Evolutionary conservation across 108 stramenopile genomes (phyloP).

Genomic region (Nitzschia sp.): DNA sequence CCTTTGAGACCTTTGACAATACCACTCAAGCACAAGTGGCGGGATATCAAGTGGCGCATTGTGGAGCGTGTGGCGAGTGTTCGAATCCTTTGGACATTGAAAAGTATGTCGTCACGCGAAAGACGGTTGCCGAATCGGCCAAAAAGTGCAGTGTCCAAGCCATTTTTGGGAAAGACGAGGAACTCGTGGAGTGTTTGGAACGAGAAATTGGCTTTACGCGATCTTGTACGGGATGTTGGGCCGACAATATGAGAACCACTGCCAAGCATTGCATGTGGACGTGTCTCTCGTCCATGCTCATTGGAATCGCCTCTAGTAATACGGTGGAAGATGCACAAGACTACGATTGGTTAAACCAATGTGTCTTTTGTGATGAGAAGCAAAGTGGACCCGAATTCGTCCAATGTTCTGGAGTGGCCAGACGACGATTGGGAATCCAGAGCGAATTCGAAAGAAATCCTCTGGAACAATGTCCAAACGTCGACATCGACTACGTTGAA

Average conservation of each 20-base stretch:
- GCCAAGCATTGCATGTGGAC: conserved; percentile 22
- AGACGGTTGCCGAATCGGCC: conserved; percentile 33
- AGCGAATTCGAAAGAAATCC: conserved; percentile 42
- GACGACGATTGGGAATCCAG: conserved; percentile 40
- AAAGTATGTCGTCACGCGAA: conserved; percentile 30
- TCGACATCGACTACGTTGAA: conserved; percentile 25
- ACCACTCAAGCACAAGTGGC: conserved; percentile 4
- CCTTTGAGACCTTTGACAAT: conserved; percentile 22
- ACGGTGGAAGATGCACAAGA: conserved; percentile 24
- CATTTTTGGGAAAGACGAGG: conserved; percentile 24
- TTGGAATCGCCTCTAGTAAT: conserved; percentile 26
- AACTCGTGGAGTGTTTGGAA: conserved; percentile 31
- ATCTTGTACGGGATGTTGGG: conserved; percentile 40
- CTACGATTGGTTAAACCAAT: conserved; percentile 35
- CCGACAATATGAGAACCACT: conserved; percentile 38
- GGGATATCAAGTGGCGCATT: conserved; percentile 30
- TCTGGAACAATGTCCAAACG: conserved; percentile 12
- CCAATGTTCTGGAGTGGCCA: conserved; percentile 36
- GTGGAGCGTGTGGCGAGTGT: conserved; percentile 49
- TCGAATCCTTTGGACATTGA: conserved; percentile 42
- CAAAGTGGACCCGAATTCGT: conserved; percentile 43
- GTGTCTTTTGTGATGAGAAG: conserved; percentile 47
- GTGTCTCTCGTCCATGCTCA: conserved; percentile 17
- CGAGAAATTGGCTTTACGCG: conserved; percentile 40
- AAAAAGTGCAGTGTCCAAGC: conserved; percentile 31